These are phyloP conservation scores for Skeletonema tropicum DNA, from an alignment of 108 stramenopile species.

Conservation along the genomic window DNA sequence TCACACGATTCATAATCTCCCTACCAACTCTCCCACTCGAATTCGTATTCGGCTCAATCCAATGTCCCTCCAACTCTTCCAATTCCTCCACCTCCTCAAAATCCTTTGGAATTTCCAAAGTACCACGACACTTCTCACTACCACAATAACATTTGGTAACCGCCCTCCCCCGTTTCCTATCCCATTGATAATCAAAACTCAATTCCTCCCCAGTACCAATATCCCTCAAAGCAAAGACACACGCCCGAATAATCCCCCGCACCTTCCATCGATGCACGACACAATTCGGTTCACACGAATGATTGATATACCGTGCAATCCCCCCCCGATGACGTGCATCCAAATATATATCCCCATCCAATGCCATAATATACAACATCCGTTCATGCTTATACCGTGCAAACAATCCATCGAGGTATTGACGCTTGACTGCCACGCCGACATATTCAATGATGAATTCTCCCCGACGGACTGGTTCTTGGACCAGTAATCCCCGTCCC, in stretches of 20 bases:
- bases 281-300: constrained; percentile 97
- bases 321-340: constrained; percentile 94
- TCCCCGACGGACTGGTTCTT: constrained; percentile 57
- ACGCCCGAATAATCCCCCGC: constrained; percentile 77
- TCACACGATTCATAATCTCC: constrained; percentile 79
- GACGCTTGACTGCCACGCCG: constrained; percentile 76
- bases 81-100: constrained; percentile 66
- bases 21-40: constrained; percentile 48
- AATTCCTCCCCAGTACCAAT: constrained; percentile 93
- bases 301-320: constrained; percentile 97
- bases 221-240: constrained; percentile 82
- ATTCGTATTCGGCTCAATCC: constrained; percentile 53
- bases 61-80: constrained; percentile 58
- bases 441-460: constrained; percentile 86
- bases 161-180: constrained; percentile 87
- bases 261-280: constrained; percentile 93
- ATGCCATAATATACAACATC: constrained; percentile 94
- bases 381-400: constrained; percentile 73
- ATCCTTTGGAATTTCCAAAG: constrained; percentile 81
- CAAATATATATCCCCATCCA: constrained; percentile 87
- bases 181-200: constrained; percentile 97
- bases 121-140: constrained; percentile 85
- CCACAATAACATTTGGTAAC: constrained; percentile 96
- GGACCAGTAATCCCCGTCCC: constrained; percentile 70
- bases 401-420: constrained; percentile 65